A percentile compares a stretch with the other conserved stretches of the same genome.
phyloP scores from a whole-genome alignment of 257 asterid species.

The Cordia subcordata region DNA sequence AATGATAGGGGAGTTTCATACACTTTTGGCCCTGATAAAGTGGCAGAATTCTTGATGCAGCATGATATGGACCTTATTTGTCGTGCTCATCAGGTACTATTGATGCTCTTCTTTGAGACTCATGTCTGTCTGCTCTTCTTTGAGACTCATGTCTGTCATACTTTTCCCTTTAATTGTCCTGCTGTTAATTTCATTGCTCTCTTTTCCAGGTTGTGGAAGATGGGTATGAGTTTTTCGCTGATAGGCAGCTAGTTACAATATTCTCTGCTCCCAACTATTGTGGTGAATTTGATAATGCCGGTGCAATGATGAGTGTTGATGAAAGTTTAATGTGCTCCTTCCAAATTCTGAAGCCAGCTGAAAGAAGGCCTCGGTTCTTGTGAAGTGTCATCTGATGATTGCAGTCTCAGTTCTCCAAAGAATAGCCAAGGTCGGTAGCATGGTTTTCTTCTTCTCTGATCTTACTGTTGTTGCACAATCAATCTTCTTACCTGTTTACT shows the following conservation, averaged over 20 bases:
- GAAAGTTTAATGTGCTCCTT: conserved; percentile 34
- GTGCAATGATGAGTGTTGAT: conserved; percentile 35
- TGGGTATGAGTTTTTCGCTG: conserved; percentile 31
- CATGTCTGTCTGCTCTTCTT: neutral
- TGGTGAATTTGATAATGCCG: conserved; percentile 36
- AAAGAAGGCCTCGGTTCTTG: conserved; percentile 25
- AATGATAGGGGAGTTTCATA: conserved; percentile 35
- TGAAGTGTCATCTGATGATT: conserved; percentile 10
- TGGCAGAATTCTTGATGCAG: conserved; percentile 31
- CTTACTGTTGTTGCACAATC: neutral
- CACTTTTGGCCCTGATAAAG: conserved; percentile 33
- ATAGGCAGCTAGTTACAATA: conserved; percentile 32
- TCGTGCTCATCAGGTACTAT: conserved; percentile 31
- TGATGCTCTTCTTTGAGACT: neutral
- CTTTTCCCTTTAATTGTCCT: neutral
- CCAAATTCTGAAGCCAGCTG: conserved; percentile 31
- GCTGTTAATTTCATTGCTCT: neutral
- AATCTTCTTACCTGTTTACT: no score
- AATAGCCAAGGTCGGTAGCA: conserved; percentile 12
- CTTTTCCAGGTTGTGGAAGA: conserved; percentile 32
- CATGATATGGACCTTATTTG: conserved; percentile 35
- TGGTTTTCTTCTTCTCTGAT: neutral
- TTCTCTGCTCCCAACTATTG: conserved; percentile 33
- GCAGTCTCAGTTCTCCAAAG: conserved; percentile 1
- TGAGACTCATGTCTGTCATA: neutral